Evolutionary conservation across 768 basidiomycete genomes (phyloP).

Genomic region (Trametes cinnabarina): DNA sequence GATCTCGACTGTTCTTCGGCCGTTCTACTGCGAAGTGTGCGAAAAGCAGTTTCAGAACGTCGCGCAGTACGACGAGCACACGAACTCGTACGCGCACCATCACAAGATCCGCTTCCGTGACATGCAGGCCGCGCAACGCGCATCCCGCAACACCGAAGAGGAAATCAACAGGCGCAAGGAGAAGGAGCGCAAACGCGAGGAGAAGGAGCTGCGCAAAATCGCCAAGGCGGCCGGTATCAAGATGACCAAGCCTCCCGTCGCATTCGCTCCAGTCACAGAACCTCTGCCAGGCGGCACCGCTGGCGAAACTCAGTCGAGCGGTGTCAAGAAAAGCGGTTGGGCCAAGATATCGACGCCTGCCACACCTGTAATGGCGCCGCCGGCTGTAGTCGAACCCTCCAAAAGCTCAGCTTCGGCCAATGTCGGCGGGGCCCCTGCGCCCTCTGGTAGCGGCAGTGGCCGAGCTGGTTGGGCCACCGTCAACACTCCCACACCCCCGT

Average conservation of each 20-base stretch:
- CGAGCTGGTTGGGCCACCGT: conserved; percentile 22
- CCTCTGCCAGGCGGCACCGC: conserved; percentile 17
- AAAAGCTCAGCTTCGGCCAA: conserved; percentile 52
- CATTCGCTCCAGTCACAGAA: conserved; percentile 13
- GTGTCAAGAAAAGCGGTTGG: conserved; percentile 51
- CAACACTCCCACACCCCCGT: not conserved
- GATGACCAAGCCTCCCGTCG: conserved; percentile 40
- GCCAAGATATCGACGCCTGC: conserved; percentile 34
- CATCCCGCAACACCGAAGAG: conserved; percentile 53
- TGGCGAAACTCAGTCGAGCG: conserved; percentile 5
- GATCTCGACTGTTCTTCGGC: conserved; percentile 61
- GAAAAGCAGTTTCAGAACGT: conserved; percentile 87
- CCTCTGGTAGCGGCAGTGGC: not conserved
- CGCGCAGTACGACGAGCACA: conserved; percentile 86
- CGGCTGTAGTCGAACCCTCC: conserved; percentile 19
- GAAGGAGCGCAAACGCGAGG: conserved; percentile 83
- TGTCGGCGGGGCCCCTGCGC: conserved; percentile 28
- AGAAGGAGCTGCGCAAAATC: conserved; percentile 80
- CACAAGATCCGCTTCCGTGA: conserved; percentile 81
- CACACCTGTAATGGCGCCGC: conserved; percentile 21
- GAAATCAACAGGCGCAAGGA: conserved; percentile 76
- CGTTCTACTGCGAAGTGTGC: conserved; percentile 81
- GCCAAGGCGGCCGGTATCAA: conserved; percentile 80
- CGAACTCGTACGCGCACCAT: conserved; percentile 85
- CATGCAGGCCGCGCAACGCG: conserved; percentile 72